Conservation (phyloP, 2,329 filamentous ascomycete genomes). For the Fusarium poae region DNA sequence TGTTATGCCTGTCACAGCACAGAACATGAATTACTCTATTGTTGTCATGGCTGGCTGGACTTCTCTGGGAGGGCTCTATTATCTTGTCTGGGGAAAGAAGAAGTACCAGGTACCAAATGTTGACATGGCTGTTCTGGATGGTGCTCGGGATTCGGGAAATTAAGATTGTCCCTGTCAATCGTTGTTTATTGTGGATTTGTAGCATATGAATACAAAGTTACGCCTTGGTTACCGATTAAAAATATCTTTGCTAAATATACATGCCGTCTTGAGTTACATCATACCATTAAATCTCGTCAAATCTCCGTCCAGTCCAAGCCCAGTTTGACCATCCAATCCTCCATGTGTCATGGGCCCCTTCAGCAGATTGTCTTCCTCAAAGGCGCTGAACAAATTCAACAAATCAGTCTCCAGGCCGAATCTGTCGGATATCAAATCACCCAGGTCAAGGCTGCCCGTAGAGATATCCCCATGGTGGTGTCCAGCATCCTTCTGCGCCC, state of each 20-base stretch:
- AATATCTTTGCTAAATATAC: background rate
- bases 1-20: slow-evolving; percentile 55
- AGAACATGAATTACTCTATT: slow-evolving; percentile 62
- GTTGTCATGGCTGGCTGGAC: slow-evolving; percentile 59
- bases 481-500: background rate
- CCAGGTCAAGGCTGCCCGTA: background rate
- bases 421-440: background rate
- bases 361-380: background rate
- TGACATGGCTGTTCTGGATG: slow-evolving; percentile 7
- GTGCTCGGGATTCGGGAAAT: background rate
- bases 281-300: background rate
- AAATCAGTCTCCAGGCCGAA: slow-evolving; percentile 21
- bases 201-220: background rate
- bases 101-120: slow-evolving; percentile 46
- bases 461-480: background rate
- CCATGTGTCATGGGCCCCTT: background rate
- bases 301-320: background rate
- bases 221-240: fast-evolving
- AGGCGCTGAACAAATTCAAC: slow-evolving; percentile 18
- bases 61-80: slow-evolving; percentile 53
- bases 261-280: background rate
- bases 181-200: no score
- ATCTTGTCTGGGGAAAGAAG: slow-evolving; percentile 39
- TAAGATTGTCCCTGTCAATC: background rate
- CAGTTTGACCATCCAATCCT: background rate